Base-by-base conservation (phyloP, 805 yeast genomes). In the Pichia sporocuriosa region DNA sequence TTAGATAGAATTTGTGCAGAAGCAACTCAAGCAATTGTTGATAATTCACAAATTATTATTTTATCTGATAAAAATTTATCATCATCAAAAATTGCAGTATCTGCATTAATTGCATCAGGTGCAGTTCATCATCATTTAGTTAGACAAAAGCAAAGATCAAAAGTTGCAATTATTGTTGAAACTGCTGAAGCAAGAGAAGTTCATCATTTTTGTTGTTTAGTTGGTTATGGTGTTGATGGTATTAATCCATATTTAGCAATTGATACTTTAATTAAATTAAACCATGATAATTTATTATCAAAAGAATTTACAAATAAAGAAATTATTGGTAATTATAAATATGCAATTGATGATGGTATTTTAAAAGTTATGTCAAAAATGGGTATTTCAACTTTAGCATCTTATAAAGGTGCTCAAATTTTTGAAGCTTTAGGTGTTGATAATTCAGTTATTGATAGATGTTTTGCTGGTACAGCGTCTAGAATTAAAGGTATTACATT, bases 331-430 rank as follows among this genome's bases (percentile, higher is more conserved):
- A 90, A 90, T 70, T 90, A 87, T 68, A 84, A 82, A 59, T 72
- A 78, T 51, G 82, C 97, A 11, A 72, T 85, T 45, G 95, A 90
- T 59, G 83, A 87, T 42, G 97, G 97, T 66, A 82, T 90, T 54
- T 70, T 87, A 55, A 90, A 93, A 70, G 97, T 93, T 46, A 90
- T 90, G 98, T 87, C 97, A 28, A 90, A 93, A 73, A 93, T 90
- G 97, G 98, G 98, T 72, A 93, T 90, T 55, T 89, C 97, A 25
- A 93, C 98, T 24, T 72, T 90, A 61, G 96, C 97, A 11, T 86
- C 96, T n/a, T 90, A 90, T 68, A 90, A 90, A 68, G 97, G 97
- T 65, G 98, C 98, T 23, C 98, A 90, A 70, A 93, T 90, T 58
- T 90, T 93, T 62, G 98, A 90, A 67, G 96, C 96, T 37, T 70